A percentile compares a stretch with the other conserved stretches of the same genome.
Evolutionary conservation across 2,329 filamentous ascomycete genomes (phyloP).

Genomic region (Paecilomyces formosus): DNA sequence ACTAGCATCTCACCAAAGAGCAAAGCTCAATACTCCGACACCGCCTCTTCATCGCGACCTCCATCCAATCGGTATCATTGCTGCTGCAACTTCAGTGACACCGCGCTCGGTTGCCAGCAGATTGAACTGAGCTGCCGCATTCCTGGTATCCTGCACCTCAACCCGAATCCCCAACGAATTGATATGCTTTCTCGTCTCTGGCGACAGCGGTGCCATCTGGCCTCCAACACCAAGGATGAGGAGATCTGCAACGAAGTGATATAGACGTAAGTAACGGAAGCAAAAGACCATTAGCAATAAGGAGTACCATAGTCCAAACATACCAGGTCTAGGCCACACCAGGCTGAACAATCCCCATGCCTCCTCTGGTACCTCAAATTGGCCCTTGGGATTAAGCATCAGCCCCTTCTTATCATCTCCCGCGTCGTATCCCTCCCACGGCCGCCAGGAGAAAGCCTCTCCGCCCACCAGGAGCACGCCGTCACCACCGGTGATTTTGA

Average conservation of each 20-base stretch:
- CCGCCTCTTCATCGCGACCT: constrained; percentile 32
- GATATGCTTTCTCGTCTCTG: constrained; percentile 63
- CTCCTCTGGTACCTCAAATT: constrained; percentile 66
- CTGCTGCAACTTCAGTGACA: constrained; percentile 75
- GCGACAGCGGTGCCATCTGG: constrained; percentile 67
- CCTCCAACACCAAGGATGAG: constrained; percentile 82
- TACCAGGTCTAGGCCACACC: constrained; percentile 84
- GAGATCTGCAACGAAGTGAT: constrained; percentile 52
- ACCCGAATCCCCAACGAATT: constrained; percentile 73
- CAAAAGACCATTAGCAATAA: constrained; percentile 2
- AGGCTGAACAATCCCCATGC: constrained; percentile 69
- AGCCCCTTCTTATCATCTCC: constrained; percentile 26
- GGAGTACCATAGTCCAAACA: constrained; percentile 25
- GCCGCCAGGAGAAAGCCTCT: constrained; percentile 82
- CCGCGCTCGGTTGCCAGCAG: constrained; percentile 90
- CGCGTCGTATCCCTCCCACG: constrained; percentile 55
- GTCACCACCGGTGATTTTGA: constrained; percentile 59
- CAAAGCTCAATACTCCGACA: background rate
- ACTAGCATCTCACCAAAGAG: background rate
- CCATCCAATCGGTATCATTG: constrained; percentile 81
- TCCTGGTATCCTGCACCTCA: constrained; percentile 85
- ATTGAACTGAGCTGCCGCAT: constrained; percentile 92
- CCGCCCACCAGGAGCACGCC: constrained; percentile 76
- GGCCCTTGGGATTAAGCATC: constrained; percentile 67
- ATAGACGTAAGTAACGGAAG: constrained; percentile 5